Conservation (phyloP, 192 early-diverging fungal genomes). For the Pilobolus umbonatus region DNA sequence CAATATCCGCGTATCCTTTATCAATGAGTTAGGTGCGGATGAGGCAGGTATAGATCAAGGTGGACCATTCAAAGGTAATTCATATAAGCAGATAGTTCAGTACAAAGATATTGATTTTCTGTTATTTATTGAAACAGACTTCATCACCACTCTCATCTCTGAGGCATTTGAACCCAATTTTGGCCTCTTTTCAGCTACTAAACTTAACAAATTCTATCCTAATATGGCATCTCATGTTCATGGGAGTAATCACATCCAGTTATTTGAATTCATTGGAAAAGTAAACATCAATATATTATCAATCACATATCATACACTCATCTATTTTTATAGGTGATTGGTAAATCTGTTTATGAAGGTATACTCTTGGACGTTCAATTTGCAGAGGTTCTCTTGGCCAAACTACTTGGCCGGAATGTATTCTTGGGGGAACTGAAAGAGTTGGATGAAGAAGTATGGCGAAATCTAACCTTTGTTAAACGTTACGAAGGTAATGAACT, state of each 20-base stretch:
- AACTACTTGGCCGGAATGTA: constrained; percentile 48
- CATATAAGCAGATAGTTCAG: constrained; percentile 24
- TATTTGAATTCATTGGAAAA: constrained; percentile 55
- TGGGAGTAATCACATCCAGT: constrained; percentile 29
- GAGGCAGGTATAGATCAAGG: constrained; percentile 84
- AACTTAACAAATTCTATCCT: constrained; percentile 44
- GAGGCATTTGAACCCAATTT: constrained; percentile 52
- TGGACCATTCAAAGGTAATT: constrained; percentile 78
- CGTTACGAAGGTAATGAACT: constrained; percentile 44
- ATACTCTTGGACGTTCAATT: constrained; percentile 57
- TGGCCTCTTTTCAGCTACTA: constrained; percentile 44
- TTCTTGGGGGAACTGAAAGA: constrained; percentile 57
- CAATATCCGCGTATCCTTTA: constrained; percentile 46
- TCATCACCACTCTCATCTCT: constrained; percentile 44
- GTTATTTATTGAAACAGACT: constrained; percentile 30
- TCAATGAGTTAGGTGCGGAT: constrained; percentile 45
- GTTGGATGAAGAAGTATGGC: constrained; percentile 48
- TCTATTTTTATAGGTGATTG: constrained; percentile 34
- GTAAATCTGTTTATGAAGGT: constrained; percentile 60
- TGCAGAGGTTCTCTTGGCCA: constrained; percentile 55
- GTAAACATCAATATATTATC: constrained; percentile 12
- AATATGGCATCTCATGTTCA: constrained; percentile 38
- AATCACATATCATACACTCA: too few relatives aligned
- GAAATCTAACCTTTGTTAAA: constrained; percentile 54
- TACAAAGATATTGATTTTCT: background rate